These are phyloP conservation scores for Kodamaea derodonti DNA, from an alignment of 1,139 yeast genomes.

Conservation along the genomic window DNA sequence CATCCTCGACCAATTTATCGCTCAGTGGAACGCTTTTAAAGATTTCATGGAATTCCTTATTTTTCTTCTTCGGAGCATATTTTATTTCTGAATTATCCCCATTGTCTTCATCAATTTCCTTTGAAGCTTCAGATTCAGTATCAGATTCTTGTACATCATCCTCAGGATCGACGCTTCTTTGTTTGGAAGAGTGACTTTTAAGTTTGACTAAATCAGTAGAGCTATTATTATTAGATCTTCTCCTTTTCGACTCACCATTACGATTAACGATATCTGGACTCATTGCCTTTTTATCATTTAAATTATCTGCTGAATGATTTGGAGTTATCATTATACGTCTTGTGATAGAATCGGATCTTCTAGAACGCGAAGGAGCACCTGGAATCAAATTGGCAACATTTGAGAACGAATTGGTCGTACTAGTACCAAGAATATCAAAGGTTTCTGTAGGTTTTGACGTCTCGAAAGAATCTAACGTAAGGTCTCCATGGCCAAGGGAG, in stretches of 20 bases:
- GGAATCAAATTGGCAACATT: constrained; percentile 5
- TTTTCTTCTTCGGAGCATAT: constrained; percentile 43
- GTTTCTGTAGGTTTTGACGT: constrained; percentile 1
- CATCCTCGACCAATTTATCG: constrained; percentile 62
- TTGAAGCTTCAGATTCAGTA: constrained; percentile 5
- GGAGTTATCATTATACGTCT: constrained; percentile 15
- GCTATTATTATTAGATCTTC: constrained; percentile 17
- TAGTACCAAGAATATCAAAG: constrained; percentile 1
- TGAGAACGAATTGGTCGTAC: constrained; percentile 4
- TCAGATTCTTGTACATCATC: constrained; percentile 11
- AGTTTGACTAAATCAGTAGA: constrained; percentile 9
- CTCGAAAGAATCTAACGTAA: constrained; percentile 57
- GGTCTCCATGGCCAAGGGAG: constrained; percentile 70
- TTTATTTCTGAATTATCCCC: constrained; percentile 22
- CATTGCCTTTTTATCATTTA: constrained; percentile 15
- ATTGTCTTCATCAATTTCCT: constrained; percentile 6
- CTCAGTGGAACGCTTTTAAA: constrained; percentile 52
- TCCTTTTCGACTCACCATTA: constrained; percentile 16
- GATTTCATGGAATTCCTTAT: constrained; percentile 57
- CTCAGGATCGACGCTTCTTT: constrained; percentile 7
- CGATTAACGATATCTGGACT: constrained; percentile 20
- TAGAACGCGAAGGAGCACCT: constrained; percentile 3
- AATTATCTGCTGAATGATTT: constrained; percentile 18
- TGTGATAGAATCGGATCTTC: constrained; percentile 9
- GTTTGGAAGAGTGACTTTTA: constrained; percentile 8